These are phyloP conservation scores for Chrysanthemum lavandulifolium DNA, from an alignment of 129 eudicot genomes.

Conservation along the genomic window DNA sequence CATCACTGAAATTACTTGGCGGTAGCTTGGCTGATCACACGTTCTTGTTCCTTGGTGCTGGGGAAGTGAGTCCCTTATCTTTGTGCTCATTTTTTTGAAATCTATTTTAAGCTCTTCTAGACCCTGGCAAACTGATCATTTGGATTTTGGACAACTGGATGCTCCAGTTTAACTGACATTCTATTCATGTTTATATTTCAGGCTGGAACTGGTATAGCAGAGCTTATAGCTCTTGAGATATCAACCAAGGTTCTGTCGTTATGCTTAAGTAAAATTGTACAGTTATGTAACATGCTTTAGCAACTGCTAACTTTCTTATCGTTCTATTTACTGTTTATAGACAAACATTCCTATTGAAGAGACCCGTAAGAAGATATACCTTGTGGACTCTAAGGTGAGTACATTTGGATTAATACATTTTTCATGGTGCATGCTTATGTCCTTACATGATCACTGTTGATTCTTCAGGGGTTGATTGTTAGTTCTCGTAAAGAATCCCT, in stretches of 20 bases:
- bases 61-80: conserved; percentile 57
- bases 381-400: conserved; percentile 87
- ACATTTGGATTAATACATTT: conserved; percentile 6
- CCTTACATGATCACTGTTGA: conserved; percentile 19
- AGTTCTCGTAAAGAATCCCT: conserved; percentile 79
- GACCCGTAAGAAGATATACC: conserved; percentile 90
- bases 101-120: neutral
- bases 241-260: conserved; percentile 64
- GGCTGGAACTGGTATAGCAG: conserved; percentile 97
- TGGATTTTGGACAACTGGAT: conserved; percentile 14
- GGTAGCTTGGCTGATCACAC: conserved; percentile 85
- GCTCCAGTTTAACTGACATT: neutral
- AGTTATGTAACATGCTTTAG: conserved; percentile 8
- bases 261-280: neutral
- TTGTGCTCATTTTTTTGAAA: neutral
- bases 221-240: conserved; percentile 93
- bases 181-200: conserved; percentile 29
- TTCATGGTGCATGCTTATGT: conserved; percentile 3
- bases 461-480: conserved; percentile 79
- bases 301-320: conserved; percentile 14
- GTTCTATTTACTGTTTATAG: conserved; percentile 31
- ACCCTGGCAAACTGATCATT: conserved; percentile 9
- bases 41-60: conserved; percentile 92
- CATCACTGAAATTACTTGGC: conserved; percentile 79
- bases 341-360: conserved; percentile 65